Conservation (phyloP, 306 rosid genomes). For the Argentina anserina region DNA sequence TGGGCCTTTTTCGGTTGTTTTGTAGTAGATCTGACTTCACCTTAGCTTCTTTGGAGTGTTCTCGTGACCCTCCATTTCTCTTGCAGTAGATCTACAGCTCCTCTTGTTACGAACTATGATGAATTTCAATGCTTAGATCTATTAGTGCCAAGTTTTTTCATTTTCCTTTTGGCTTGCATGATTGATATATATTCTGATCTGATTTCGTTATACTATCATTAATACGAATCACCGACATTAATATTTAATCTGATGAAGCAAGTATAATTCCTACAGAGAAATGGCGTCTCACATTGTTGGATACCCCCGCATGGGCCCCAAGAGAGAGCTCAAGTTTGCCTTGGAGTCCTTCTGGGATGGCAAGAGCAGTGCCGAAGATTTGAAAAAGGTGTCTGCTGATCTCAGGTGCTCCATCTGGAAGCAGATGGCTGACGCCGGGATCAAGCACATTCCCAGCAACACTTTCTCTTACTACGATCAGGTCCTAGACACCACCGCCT, state of each 20-base stretch:
- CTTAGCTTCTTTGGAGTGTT: neutral
- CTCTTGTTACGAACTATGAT: neutral
- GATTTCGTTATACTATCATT: neutral
- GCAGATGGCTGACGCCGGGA: conserved; percentile 73
- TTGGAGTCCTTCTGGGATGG: conserved; percentile 88
- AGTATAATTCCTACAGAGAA: conserved; percentile 39
- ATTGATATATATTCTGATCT: too few relatives aligned
- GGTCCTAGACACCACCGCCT: conserved; percentile 74
- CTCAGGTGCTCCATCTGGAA: conserved; percentile 87
- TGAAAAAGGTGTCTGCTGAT: conserved; percentile 72
- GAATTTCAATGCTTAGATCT: neutral
- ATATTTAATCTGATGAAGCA: too few relatives aligned
- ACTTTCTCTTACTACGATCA: conserved; percentile 80
- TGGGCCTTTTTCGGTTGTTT: too few relatives aligned
- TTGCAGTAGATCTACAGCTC: neutral
- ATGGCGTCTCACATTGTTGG: conserved; percentile 95
- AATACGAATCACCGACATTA: too few relatives aligned
- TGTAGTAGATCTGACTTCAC: conserved; percentile 20
- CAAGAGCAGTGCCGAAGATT: conserved; percentile 81
- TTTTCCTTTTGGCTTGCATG: too few relatives aligned
- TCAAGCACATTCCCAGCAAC: conserved; percentile 89
- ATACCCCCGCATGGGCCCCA: conserved; percentile 95
- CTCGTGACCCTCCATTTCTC: neutral
- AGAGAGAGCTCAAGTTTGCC: conserved; percentile 96
- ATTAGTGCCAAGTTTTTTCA: neutral